Evolutionary conservation across 1,284 basidiomycete genomes (phyloP).

Genomic region (Pseudozyma hubeiensis): DNA sequence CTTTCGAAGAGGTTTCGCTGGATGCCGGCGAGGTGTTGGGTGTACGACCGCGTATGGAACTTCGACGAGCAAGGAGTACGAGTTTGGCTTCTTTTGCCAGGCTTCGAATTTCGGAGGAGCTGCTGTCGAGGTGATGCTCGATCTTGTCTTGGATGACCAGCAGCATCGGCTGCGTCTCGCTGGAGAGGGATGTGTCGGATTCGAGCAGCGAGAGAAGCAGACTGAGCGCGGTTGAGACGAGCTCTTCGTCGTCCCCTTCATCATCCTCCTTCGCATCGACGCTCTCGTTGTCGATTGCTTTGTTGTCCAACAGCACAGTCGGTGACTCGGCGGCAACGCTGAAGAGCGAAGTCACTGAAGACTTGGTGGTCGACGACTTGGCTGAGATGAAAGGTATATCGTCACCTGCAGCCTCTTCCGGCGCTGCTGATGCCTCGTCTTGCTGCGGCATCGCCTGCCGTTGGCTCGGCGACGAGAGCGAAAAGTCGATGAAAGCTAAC

Average conservation of each 20-base stretch:
- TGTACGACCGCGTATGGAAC: slow-evolving; percentile 12
- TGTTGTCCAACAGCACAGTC: not conserved
- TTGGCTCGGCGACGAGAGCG: slow-evolving; percentile 33
- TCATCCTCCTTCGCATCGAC: not conserved
- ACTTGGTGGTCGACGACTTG: slow-evolving; percentile 1
- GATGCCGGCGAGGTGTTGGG: slow-evolving; percentile 12
- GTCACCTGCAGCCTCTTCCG: not conserved
- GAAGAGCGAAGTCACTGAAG: slow-evolving; percentile 26
- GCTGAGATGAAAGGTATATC: slow-evolving; percentile 42
- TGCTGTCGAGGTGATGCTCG: slow-evolving; percentile 43
- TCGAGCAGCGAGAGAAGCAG: slow-evolving; percentile 64
- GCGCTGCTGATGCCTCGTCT: not conserved
- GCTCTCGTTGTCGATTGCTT: not conserved
- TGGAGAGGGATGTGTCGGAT: slow-evolving; percentile 40
- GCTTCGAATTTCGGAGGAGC: slow-evolving; percentile 70
- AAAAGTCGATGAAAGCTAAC: slow-evolving; percentile 62
- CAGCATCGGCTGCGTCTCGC: slow-evolving; percentile 51
- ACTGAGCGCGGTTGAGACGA: slow-evolving; percentile 55
- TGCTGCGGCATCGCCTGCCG: slow-evolving; percentile 6
- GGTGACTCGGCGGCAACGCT: slow-evolving; percentile 10
- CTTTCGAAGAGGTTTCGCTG: slow-evolving; percentile 48
- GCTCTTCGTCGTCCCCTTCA: slow-evolving; percentile 50
- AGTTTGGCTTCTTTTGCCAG: slow-evolving; percentile 82
- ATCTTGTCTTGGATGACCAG: slow-evolving; percentile 55
- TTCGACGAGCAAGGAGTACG: slow-evolving; percentile 79